These are phyloP conservation scores for Auriculariales sp. DNA, from an alignment of 768 basidiomycete species.

Conservation along the genomic window DNA sequence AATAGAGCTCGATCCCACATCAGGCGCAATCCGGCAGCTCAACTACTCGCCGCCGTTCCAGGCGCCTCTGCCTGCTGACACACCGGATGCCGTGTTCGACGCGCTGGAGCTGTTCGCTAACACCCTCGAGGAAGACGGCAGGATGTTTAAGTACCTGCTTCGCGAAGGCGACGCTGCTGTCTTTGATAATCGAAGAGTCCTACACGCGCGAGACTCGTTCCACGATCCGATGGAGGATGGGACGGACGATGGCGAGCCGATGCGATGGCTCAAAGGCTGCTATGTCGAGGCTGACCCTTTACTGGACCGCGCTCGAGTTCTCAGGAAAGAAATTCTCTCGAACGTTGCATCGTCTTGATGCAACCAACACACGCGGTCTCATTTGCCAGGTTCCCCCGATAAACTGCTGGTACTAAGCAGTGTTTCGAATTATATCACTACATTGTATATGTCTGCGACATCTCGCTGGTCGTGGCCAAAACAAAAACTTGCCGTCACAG, in stretches of 20 bases:
- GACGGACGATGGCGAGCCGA: slow-evolving; percentile 31
- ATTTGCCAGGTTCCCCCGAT: no score
- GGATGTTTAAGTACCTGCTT: slow-evolving; percentile 49
- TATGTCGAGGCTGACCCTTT: slow-evolving; percentile 41
- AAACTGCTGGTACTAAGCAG: no score
- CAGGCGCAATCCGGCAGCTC: slow-evolving; percentile 40
- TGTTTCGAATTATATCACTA: no score
- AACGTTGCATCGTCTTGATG: no score
- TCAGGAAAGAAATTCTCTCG: background rate
- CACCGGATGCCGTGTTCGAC: slow-evolving; percentile 40
- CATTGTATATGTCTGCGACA: no score
- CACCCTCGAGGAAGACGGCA: slow-evolving; percentile 35
- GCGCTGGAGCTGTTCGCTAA: slow-evolving; percentile 49
- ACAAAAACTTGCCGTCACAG: no score
- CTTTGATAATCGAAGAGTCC: slow-evolving; percentile 82
- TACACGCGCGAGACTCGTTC: slow-evolving; percentile 82
- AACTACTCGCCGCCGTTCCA: slow-evolving; percentile 97
- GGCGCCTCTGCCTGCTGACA: slow-evolving; percentile 48
- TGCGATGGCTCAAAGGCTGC: slow-evolving; percentile 80
- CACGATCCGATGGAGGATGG: slow-evolving; percentile 19
- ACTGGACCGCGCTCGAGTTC: slow-evolving; percentile 19
- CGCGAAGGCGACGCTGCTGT: slow-evolving; percentile 73
- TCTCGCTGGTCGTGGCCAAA: no score
- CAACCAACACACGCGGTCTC: no score
- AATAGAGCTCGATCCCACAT: slow-evolving; percentile 38